Conservation (phyloP, 2,329 filamentous ascomycete species). For the Fusarium multiceps region DNA sequence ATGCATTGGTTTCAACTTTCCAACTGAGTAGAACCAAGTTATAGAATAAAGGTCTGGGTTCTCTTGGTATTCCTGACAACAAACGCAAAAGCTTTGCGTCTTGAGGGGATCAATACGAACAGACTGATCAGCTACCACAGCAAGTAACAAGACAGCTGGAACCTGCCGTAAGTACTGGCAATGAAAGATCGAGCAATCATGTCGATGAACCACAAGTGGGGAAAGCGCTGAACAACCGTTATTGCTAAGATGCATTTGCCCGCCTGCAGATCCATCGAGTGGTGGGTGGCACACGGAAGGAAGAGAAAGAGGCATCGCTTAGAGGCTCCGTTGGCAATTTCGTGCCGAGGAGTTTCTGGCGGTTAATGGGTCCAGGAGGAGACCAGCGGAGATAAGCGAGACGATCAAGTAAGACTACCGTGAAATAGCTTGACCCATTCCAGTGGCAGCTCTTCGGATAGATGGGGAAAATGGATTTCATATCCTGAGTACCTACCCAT, state of each 20-base stretch:
- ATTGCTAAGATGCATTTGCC: slow-evolving; percentile 37
- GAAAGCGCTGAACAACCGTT: slow-evolving; percentile 38
- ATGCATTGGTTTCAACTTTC: not conserved
- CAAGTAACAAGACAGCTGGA: slow-evolving; percentile 22
- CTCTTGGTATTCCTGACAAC: not conserved
- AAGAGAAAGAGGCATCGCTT: slow-evolving; percentile 35
- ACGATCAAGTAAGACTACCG: slow-evolving; percentile 29
- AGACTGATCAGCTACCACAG: slow-evolving; percentile 5
- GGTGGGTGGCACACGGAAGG: slow-evolving; percentile 42
- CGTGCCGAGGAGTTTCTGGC: slow-evolving; percentile 30
- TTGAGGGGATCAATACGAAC: slow-evolving; percentile 2
- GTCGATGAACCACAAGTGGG: slow-evolving; percentile 37
- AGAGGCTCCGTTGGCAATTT: slow-evolving; percentile 27
- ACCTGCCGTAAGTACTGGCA: slow-evolving; percentile 2
- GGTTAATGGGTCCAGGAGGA: slow-evolving; percentile 25
- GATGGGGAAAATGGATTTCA: not conserved
- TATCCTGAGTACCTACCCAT: not conserved
- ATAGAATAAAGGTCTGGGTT: not conserved
- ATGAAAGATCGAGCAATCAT: slow-evolving; percentile 31
- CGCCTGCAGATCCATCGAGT: slow-evolving; percentile 42
- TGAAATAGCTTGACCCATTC: slow-evolving; percentile 10
- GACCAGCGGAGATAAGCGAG: slow-evolving; percentile 36
- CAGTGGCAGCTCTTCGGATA: not conserved
- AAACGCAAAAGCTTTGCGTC: not conserved
- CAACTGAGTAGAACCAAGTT: not conserved